Evolutionary conservation across 306 rosid species (phyloP), one percentile per base, ranked within the genome.

Genomic region (Amphicarpaea edgeworthii): DNA sequence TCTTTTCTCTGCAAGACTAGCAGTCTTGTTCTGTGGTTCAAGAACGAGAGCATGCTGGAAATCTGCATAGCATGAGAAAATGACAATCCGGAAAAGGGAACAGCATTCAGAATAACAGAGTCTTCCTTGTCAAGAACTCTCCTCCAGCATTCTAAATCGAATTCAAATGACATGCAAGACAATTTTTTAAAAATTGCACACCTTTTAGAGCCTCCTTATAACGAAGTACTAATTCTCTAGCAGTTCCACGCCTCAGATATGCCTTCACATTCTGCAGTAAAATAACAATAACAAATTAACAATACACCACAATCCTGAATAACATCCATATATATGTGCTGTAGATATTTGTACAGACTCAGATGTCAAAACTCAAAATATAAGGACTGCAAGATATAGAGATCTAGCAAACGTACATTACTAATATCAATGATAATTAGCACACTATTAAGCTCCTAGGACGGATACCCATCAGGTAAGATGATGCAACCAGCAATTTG

Each of bases 181-280:
- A 24, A 24, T 68, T 80, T 75, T 83, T 63, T 17, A 26, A 6
- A 62, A 77, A 34, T 28, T 38, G 7, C 50, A 53, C 78, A 43
- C 98, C 98, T 85, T 89, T 79, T 69, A 85, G 82, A 78, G 98
- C 93, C 70, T 88, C 96, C 79, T 87, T 82, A 74, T 81, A 83
- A 42, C 70, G 84, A 58, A 85, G 79, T 37, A 85, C 87, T 43
- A 89, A 88, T 80, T 91, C 98, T 78, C 92, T 93, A 61, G 96
- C 96, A 49, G 90, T 87, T 85, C 97, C 97, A 16, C 98, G 98
- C 70, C 98, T 91, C 57, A 93, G 79, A 84, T 89, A 93, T 45
- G 98, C 97, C 89, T 93, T 93, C 77, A 93, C 97, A 85, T 88
- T 91, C 98, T 93, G 90, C 81, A 79, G 53, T 53, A 38, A 72